A percentile compares a stretch with the other conserved stretches of the same genome.
phyloP scores from a whole-genome alignment of 179 eudicot genomes.

The Patellifolia procumbens region DNA sequence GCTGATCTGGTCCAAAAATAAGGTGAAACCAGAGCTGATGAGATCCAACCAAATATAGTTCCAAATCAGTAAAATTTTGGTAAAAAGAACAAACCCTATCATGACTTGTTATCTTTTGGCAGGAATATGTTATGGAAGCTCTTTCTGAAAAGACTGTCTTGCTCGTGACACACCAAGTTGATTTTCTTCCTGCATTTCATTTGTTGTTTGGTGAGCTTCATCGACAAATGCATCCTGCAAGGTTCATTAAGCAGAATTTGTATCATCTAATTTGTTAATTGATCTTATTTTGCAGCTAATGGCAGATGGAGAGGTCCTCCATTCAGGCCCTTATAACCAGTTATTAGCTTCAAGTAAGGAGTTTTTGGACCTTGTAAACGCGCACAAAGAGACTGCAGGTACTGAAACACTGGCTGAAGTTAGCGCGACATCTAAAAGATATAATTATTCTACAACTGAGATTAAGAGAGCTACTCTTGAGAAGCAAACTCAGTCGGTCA shows the following conservation, averaged over 20 bases:
- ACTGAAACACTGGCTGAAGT: conserved; percentile 47
- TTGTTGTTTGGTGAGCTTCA: conserved; percentile 58
- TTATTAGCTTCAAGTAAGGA: conserved; percentile 58
- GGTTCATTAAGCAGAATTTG: too few species aligned
- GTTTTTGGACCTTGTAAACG: conserved; percentile 58
- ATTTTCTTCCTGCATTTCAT: conserved; percentile 77
- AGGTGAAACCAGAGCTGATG: too few species aligned
- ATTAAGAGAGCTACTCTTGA: conserved; percentile 31
- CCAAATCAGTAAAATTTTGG: too few species aligned
- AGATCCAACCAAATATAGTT: too few species aligned
- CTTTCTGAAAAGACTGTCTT: conserved; percentile 66
- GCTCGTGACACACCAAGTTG: conserved; percentile 85
- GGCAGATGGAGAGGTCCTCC: conserved; percentile 64
- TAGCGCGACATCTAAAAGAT: conserved; percentile 23
- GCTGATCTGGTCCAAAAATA: neutral
- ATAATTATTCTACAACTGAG: conserved; percentile 37
- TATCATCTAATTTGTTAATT: too few species aligned
- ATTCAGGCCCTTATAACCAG: conserved; percentile 57
- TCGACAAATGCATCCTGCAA: neutral
- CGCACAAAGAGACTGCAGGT: conserved; percentile 84
- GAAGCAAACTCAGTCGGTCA: conserved; percentile 31
- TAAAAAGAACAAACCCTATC: too few species aligned
- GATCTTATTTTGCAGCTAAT: conserved; percentile 49
- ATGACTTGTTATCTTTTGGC: conserved; percentile 13
- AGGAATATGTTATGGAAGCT: conserved; percentile 78